Evolutionary conservation across 108 stramenopile genomes (phyloP).

Genomic region (Discostella pseudostelligera): DNA sequence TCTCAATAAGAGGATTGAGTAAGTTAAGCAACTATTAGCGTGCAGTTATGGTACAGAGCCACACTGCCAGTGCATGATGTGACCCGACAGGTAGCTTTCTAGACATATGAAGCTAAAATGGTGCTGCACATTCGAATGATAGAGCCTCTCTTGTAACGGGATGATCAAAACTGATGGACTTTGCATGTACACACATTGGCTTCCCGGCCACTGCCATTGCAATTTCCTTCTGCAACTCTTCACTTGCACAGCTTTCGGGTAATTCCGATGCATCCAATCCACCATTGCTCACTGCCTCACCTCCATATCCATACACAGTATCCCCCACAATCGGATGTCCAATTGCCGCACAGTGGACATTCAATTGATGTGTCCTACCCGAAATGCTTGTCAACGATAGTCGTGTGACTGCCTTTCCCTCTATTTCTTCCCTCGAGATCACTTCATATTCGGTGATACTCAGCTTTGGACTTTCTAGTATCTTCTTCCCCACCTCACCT

Average conservation of each 20-base stretch:
- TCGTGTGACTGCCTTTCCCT: constrained; percentile 72
- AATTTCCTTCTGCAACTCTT: constrained; percentile 53
- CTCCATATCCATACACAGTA: constrained; percentile 69
- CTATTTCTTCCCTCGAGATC: constrained; percentile 56
- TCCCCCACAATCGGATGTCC: constrained; percentile 91
- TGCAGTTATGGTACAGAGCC: too few relatives aligned
- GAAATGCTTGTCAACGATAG: constrained; percentile 71
- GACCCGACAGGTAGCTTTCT: too few relatives aligned
- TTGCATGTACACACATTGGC: constrained; percentile 74
- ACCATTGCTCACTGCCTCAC: constrained; percentile 74
- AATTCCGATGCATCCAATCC: constrained; percentile 65
- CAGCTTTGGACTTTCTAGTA: constrained; percentile 70
- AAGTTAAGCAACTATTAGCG: too few relatives aligned
- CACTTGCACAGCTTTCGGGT: constrained; percentile 52
- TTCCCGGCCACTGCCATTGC: constrained; percentile 36
- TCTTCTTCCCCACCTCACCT: constrained; percentile 65
- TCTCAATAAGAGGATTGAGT: neutral
- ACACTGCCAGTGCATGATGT: too few relatives aligned
- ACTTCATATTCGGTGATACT: constrained; percentile 77
- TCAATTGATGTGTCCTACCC: constrained; percentile 86
- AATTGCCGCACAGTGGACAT: constrained; percentile 84
- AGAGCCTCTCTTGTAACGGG: constrained; percentile 62
- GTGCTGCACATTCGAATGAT: constrained; percentile 48
- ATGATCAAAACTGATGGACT: constrained; percentile 75
- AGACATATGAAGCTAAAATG: constrained; percentile 36